These are phyloP conservation scores for Colletotrichum falcatum DNA, from an alignment of 2,329 filamentous ascomycete species.

Conservation along the genomic window DNA sequence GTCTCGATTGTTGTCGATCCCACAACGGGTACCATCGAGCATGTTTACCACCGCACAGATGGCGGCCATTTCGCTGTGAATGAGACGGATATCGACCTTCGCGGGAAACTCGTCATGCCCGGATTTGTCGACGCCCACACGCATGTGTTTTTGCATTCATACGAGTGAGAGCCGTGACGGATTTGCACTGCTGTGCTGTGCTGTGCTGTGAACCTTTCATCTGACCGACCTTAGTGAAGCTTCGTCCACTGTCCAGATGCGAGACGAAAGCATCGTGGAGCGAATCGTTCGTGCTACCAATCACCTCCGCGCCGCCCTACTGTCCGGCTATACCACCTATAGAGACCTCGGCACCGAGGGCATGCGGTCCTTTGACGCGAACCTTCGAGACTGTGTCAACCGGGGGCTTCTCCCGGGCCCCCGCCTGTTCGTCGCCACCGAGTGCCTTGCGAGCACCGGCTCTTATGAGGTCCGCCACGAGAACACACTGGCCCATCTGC, in stretches of 20 bases:
- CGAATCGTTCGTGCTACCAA: constrained; percentile 66
- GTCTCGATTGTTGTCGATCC: constrained; percentile 57
- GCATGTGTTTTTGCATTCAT: constrained; percentile 67
- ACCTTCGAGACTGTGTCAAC: constrained; percentile 65
- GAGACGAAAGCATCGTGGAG: constrained; percentile 69
- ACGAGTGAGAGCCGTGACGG: constrained; percentile 49
- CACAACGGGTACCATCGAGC: constrained; percentile 54
- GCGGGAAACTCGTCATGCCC: constrained; percentile 62
- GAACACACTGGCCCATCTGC: constrained; percentile 51
- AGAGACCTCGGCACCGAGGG: constrained; percentile 67
- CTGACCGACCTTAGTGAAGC: constrained; percentile 31
- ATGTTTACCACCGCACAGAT: constrained; percentile 47
- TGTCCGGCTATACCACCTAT: constrained; percentile 70
- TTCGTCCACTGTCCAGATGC: constrained; percentile 59
- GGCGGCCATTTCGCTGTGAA: constrained; percentile 44
- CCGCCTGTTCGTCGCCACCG: constrained; percentile 66
- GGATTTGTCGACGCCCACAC: constrained; percentile 68
- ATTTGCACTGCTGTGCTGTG: too few relatives aligned
- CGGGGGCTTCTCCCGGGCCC: constrained; percentile 66
- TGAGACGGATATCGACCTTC: constrained; percentile 63
- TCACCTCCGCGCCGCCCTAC: constrained; percentile 63
- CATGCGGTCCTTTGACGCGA: constrained; percentile 61
- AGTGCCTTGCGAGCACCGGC: constrained; percentile 61
- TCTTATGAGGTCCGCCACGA: constrained; percentile 63
- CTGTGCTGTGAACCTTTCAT: neutral